Percentiles rank a stretch among this genome's conserved stretches.
These are phyloP conservation scores for Scenedesmus sp. DNA, from an alignment of 163 green algal species.

Conservation along the genomic window DNA sequence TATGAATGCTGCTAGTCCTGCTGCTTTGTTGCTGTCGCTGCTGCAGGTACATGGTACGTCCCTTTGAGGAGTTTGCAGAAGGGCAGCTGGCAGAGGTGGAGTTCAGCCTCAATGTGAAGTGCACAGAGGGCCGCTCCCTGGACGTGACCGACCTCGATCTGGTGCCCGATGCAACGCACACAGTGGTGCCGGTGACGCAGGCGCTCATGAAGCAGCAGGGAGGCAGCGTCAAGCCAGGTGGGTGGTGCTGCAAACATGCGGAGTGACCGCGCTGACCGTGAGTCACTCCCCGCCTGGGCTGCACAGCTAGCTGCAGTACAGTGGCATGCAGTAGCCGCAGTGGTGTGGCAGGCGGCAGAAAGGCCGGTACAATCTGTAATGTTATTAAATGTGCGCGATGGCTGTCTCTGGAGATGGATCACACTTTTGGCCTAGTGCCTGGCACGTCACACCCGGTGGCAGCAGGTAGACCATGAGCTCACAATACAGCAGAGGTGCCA, in stretches of 20 bases:
- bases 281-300: too few species aligned
- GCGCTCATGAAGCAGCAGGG: slow-evolving; percentile 15
- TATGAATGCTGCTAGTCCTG: not conserved
- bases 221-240: slow-evolving; percentile 13
- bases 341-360: too few species aligned
- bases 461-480: too few species aligned
- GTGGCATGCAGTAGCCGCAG: too few species aligned
- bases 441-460: too few species aligned
- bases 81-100: slow-evolving; percentile 53
- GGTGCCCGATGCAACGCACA: slow-evolving; percentile 62
- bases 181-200: slow-evolving; percentile 56
- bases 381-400: too few species aligned
- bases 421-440: too few species aligned
- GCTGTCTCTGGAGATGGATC: too few species aligned
- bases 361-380: too few species aligned
- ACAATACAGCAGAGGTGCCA: too few species aligned
- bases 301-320: too few species aligned
- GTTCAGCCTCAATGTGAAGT: slow-evolving; percentile 84
- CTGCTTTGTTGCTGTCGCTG: not conserved
- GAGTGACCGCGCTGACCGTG: too few species aligned
- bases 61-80: slow-evolving; percentile 62
- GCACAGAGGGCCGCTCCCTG: slow-evolving; percentile 85
- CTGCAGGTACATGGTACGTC: slow-evolving; percentile 65
- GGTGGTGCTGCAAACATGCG: slow-evolving; percentile 4
- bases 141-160: slow-evolving; percentile 90